Conservation (phyloP, 73 alveolate species). For the Blepharisma japonicum region DNA sequence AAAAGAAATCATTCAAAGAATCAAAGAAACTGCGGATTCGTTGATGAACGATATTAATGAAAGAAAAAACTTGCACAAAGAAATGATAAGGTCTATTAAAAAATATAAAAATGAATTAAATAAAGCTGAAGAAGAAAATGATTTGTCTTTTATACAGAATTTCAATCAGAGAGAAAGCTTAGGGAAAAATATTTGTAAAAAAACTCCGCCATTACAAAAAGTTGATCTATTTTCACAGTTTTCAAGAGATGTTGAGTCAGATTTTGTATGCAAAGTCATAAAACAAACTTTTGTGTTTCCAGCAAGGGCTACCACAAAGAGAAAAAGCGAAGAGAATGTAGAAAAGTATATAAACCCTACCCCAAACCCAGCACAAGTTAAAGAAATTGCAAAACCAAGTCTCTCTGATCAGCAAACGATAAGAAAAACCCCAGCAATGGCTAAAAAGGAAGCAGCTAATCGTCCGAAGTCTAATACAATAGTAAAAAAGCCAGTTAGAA, state of each 20-base stretch:
- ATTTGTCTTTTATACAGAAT: background rate
- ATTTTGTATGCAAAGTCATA: background rate
- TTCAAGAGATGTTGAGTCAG: constrained; percentile 16
- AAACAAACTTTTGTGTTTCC: background rate
- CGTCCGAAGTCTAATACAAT: no score
- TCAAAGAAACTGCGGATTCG: background rate
- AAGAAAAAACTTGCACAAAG: background rate
- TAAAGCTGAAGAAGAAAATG: constrained; percentile 18
- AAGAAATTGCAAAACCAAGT: no score
- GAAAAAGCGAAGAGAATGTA: no score
- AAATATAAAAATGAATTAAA: constrained; percentile 17
- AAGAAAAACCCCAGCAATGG: no score
- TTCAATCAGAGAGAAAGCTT: background rate
- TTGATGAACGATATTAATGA: background rate
- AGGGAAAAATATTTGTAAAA: background rate
- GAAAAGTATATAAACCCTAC: no score
- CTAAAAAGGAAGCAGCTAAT: no score
- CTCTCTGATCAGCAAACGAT: no score
- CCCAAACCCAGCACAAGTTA: no score
- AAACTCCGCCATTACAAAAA: background rate
- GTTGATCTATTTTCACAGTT: constrained; percentile 9
- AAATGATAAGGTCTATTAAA: background rate
- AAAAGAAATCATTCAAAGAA: background rate
- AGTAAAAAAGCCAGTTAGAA: no score
- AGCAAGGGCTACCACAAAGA: no score